phyloP scores from a whole-genome alignment of 2,329 filamentous ascomycete species.

The Xylogone sp. region DNA sequence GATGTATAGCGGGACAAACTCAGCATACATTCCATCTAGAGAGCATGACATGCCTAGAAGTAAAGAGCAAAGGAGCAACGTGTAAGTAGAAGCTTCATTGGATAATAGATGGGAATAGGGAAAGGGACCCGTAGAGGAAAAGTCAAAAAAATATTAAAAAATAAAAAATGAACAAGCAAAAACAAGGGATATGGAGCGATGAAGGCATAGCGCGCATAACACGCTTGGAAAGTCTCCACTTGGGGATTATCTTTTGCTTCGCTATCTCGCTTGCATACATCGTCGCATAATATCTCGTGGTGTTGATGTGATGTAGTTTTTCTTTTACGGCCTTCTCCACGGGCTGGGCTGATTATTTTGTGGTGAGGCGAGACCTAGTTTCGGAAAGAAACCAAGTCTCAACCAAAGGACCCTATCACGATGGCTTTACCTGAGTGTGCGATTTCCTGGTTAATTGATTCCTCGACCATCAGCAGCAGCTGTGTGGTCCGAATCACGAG shows the following conservation, averaged over 20 bases:
- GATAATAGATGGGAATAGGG: background rate
- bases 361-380: background rate
- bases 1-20: background rate
- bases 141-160: background rate
- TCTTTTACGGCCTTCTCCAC: background rate
- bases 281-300: background rate
- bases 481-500: conserved; percentile 61
- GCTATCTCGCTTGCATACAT: background rate
- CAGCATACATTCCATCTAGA: conserved; percentile 3
- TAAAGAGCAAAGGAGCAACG: background rate
- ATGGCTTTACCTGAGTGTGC: conserved; percentile 62
- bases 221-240: background rate
- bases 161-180: background rate
- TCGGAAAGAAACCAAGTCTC: background rate
- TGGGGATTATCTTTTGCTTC: background rate
- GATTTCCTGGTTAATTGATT: conserved; percentile 56
- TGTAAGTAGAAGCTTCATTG: background rate
- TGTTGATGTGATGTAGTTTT: background rate
- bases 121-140: background rate
- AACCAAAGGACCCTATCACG: conserved; percentile 49
- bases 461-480: conserved; percentile 62
- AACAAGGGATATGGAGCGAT: background rate
- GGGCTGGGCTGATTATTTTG: background rate
- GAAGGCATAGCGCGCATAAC: background rate
- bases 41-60: conserved; percentile 1